Evolutionary conservation across 2,329 filamentous ascomycete genomes (phyloP).

Genomic region (Neocatenulostroma microsporum): DNA sequence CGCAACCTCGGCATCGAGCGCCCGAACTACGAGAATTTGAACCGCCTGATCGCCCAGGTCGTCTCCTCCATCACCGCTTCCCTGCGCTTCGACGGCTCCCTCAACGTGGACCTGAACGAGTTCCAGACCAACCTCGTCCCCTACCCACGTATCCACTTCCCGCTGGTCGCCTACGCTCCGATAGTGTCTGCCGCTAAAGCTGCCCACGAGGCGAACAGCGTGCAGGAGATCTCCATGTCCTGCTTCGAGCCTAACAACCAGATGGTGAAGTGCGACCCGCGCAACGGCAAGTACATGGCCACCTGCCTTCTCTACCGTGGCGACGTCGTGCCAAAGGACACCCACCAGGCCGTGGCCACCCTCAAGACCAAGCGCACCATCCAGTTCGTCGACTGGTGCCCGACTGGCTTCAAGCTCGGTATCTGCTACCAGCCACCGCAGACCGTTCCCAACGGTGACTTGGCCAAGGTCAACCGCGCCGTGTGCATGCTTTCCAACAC

Average conservation of each 20-base stretch:
- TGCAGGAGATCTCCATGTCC: constrained; percentile 96
- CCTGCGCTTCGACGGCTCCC: constrained; percentile 94
- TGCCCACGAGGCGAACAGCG: constrained; percentile 94
- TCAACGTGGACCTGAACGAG: constrained; percentile 99
- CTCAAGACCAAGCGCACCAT: constrained; percentile 99
- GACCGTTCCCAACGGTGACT: constrained; percentile 91
- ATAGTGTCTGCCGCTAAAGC: constrained; percentile 94
- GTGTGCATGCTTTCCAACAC: constrained; percentile 99
- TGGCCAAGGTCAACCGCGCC: constrained; percentile 96
- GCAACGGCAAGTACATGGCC: constrained; percentile 99
- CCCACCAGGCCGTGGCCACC: constrained; percentile 82
- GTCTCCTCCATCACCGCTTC: constrained; percentile 98
- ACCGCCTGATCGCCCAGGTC: constrained; percentile 97
- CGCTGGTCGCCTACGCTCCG: constrained; percentile 90
- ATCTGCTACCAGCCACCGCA: constrained; percentile 99
- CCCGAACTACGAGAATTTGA: constrained; percentile 97
- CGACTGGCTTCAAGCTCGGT: constrained; percentile 99
- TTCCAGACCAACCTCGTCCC: constrained; percentile 99
- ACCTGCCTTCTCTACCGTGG: constrained; percentile 97
- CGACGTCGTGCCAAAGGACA: constrained; percentile 95
- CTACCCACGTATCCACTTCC: constrained; percentile 99
- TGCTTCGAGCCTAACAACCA: constrained; percentile 99
- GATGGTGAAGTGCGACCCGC: constrained; percentile 99
- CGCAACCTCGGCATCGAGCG: constrained; percentile 95
- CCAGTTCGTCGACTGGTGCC: constrained; percentile 99